Evolutionary conservation across 106 monocot species (phyloP).

Genomic region (Apostasia shenzhenica): DNA sequence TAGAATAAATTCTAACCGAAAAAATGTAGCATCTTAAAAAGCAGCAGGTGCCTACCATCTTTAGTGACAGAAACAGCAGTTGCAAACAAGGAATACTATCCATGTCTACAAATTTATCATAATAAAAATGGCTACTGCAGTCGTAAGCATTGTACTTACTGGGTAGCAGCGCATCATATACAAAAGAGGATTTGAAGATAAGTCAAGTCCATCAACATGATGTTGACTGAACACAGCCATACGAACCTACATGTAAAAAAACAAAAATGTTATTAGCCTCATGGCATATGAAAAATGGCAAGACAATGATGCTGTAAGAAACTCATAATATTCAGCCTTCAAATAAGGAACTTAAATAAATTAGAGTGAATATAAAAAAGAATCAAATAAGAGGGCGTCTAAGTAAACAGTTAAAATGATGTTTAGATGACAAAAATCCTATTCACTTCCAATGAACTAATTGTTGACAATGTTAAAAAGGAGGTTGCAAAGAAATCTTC

Average conservation of each 20-base stretch:
- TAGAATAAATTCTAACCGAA: not conserved
- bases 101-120: no score
- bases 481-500: no score
- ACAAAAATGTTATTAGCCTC: slow-evolving; percentile 1
- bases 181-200: slow-evolving; percentile 91
- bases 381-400: not conserved
- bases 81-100: no score
- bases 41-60: not conserved
- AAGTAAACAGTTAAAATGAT: not conserved
- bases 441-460: not conserved
- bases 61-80: not conserved
- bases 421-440: not conserved
- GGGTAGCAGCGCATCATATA: slow-evolving; percentile 99
- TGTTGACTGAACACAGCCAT: slow-evolving; percentile 99
- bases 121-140: no score
- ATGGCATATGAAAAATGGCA: not conserved
- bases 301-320: not conserved
- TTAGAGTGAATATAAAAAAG: not conserved
- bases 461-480: no score
- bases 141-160: slow-evolving; percentile 32
- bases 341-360: not conserved
- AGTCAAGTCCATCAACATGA: slow-evolving; percentile 97
- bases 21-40: no score
- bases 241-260: slow-evolving; percentile 57
- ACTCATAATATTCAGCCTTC: not conserved